Conservation (phyloP, 768 basidiomycete genomes). For the Leucogyrophana mollusca region DNA sequence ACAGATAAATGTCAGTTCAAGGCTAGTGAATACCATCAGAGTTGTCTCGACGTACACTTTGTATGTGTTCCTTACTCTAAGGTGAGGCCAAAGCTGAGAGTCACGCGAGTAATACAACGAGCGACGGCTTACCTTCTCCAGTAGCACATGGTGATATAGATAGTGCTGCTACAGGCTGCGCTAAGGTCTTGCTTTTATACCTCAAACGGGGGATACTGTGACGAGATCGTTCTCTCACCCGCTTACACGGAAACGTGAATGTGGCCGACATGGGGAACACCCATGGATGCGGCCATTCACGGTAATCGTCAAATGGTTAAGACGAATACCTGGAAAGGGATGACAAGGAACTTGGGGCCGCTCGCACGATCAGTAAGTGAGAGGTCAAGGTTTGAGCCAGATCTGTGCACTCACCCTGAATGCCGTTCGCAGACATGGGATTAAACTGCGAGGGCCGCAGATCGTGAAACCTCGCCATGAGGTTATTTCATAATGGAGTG, state of each 20-base stretch:
- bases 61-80: conserved; percentile 58
- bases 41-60: conserved; percentile 37
- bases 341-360: conserved; percentile 1
- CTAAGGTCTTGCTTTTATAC: conserved; percentile 25
- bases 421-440: conserved; percentile 9
- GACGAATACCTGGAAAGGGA: conserved; percentile 20
- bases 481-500: conserved; percentile 27
- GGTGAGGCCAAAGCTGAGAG: conserved; percentile 18
- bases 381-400: conserved; percentile 10
- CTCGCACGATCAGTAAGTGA: conserved; percentile 26
- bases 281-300: conserved; percentile 16
- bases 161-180: conserved; percentile 1
- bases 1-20: conserved; percentile 5
- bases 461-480: conserved; percentile 24
- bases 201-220: conserved; percentile 10
- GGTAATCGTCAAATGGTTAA: conserved; percentile 24
- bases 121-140: conserved; percentile 50
- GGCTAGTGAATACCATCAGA: not conserved
- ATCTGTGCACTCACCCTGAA: conserved; percentile 10
- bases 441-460: conserved; percentile 14
- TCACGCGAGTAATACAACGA: not conserved
- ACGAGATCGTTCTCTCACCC: conserved; percentile 19
- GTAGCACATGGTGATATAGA: conserved; percentile 49
- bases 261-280: conserved; percentile 24
- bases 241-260: conserved; percentile 26